phyloP scores from a whole-genome alignment of 805 yeast genomes.

The Candida montana region DNA sequence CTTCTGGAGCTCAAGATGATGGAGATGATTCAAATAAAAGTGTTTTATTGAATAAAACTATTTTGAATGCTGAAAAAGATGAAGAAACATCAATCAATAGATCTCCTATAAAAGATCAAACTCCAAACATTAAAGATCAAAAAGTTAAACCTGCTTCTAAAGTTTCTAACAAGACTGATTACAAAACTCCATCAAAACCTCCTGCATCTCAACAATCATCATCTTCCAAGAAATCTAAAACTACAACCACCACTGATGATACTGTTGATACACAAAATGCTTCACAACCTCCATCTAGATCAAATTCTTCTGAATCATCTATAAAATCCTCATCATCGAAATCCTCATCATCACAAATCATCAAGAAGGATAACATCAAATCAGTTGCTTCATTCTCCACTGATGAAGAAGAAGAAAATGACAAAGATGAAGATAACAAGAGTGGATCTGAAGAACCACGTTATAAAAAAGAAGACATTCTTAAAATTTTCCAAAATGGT shows the following conservation, averaged over 20 bases:
- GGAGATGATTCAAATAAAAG: neutral
- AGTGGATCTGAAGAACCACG: slow-evolving; percentile 13
- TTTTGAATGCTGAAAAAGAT: neutral
- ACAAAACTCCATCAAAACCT: no score
- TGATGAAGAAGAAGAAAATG: slow-evolving; percentile 19
- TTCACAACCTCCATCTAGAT: no score
- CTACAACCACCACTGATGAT: no score
- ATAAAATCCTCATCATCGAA: neutral
- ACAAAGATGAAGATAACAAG: slow-evolving; percentile 11
- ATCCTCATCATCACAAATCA: slow-evolving; percentile 1
- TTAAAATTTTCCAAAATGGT: slow-evolving; percentile 14
- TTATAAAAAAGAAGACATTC: slow-evolving; percentile 17
- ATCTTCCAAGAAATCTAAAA: no score
- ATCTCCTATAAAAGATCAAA: no score
- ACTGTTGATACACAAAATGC: no score
- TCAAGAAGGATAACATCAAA: slow-evolving; percentile 8
- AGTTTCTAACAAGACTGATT: no score
- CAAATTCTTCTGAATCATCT: no score
- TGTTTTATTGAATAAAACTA: neutral
- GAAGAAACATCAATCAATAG: neutral
- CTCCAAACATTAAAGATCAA: no score
- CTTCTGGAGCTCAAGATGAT: neutral
- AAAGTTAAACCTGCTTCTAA: no score
- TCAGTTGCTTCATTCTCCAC: slow-evolving; percentile 16
- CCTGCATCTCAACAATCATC: no score